Conservation (phyloP, 768 basidiomycete species). For the Hypsizygus marmoreus region DNA sequence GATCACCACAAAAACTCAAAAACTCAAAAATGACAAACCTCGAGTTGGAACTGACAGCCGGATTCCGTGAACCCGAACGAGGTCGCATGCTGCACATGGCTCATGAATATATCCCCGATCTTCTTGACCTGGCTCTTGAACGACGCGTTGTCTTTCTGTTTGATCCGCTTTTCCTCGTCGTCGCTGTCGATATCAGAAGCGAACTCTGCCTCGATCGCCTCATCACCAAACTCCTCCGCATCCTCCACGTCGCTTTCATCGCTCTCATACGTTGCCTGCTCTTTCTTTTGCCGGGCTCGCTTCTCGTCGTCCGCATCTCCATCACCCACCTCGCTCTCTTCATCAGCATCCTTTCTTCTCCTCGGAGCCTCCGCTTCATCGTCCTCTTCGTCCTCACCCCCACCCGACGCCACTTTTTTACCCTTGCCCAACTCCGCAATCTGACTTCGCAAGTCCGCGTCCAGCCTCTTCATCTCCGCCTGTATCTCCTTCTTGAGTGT, state of each 20-base stretch:
- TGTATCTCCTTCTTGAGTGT: slow-evolving; percentile 85
- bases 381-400: slow-evolving; percentile 54
- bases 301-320: slow-evolving; percentile 83
- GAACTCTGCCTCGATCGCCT: slow-evolving; percentile 65
- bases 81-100: slow-evolving; percentile 63
- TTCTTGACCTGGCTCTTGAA: slow-evolving; percentile 43
- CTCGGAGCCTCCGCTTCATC: slow-evolving; percentile 40
- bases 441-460: slow-evolving; percentile 76
- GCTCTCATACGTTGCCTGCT: slow-evolving; percentile 76
- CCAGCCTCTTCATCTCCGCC: slow-evolving; percentile 82
- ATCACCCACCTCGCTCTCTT: slow-evolving; percentile 76
- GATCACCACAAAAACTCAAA: slow-evolving; percentile 1
- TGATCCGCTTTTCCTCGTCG: slow-evolving; percentile 29
- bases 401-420: slow-evolving; percentile 47
- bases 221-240: slow-evolving; percentile 51
- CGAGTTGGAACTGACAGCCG: slow-evolving; percentile 77
- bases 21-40: slow-evolving; percentile 54
- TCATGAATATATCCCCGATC: slow-evolving; percentile 55
- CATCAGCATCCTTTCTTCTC: slow-evolving; percentile 55
- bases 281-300: slow-evolving; percentile 66
- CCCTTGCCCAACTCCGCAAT: slow-evolving; percentile 86
- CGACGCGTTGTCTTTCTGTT: slow-evolving; percentile 26
- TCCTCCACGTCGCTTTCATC: slow-evolving; percentile 62
- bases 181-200: slow-evolving; percentile 49
- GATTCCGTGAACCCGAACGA: slow-evolving; percentile 70